phyloP scores from a whole-genome alignment of 176 grass and related monocot species.

The Avena eriantha region DNA sequence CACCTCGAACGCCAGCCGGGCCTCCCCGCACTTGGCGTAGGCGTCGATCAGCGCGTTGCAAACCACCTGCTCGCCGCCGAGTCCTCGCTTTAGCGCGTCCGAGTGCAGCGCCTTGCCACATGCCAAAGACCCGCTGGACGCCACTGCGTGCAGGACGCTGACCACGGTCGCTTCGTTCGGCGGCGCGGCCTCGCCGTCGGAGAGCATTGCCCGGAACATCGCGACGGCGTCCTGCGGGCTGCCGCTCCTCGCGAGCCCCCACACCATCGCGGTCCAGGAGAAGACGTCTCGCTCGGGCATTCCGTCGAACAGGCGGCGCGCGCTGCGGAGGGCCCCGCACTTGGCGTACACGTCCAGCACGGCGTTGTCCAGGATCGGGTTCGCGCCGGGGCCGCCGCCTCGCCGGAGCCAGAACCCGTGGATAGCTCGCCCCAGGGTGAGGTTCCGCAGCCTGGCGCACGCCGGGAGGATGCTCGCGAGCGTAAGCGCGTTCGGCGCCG shows the following conservation, averaged over 20 bases:
- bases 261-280: slow-evolving; percentile 60
- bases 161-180: slow-evolving; percentile 57
- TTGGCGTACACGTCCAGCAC: slow-evolving; percentile 54
- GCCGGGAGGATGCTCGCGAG: slow-evolving; percentile 65
- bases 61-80: slow-evolving; percentile 28
- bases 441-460: slow-evolving; percentile 47
- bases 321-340: slow-evolving; percentile 39
- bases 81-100: slow-evolving; percentile 39
- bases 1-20: slow-evolving; percentile 46
- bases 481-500: slow-evolving; percentile 49
- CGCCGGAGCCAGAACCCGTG: slow-evolving; percentile 54
- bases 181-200: neutral
- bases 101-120: slow-evolving; percentile 46
- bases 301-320: slow-evolving; percentile 56
- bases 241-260: slow-evolving; percentile 44
- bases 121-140: slow-evolving; percentile 32
- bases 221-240: slow-evolving; percentile 44
- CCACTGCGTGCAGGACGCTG: slow-evolving; percentile 48
- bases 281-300: slow-evolving; percentile 54
- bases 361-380: slow-evolving; percentile 58
- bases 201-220: slow-evolving; percentile 43
- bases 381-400: slow-evolving; percentile 36
- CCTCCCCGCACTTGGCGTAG: slow-evolving; percentile 60
- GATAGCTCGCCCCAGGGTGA: slow-evolving; percentile 33
- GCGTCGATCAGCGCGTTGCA: slow-evolving; percentile 60